Conservation (phyloP, 345 rosid species). For the Xanthoceras sorbifolium region DNA sequence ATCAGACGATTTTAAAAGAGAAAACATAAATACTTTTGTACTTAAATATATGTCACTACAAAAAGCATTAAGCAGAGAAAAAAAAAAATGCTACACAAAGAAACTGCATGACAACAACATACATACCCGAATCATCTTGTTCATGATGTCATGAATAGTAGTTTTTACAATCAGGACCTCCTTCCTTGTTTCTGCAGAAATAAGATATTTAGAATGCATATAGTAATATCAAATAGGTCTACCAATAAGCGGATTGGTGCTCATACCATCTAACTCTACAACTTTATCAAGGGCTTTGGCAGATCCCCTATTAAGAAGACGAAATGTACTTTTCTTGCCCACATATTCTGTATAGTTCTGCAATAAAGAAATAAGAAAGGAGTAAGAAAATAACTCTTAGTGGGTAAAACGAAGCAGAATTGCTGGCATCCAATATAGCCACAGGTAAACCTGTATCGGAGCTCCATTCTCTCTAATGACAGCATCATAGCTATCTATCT, state of each 20-base stretch:
- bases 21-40: not conserved
- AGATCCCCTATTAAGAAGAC: constrained; percentile 94
- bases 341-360: constrained; percentile 79
- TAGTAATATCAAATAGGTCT: constrained; percentile 1
- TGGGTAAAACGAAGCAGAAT: constrained; percentile 11
- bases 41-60: not conserved
- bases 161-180: constrained; percentile 85
- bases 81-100: constrained; percentile 12
- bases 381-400: constrained; percentile 2
- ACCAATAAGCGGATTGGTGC: constrained; percentile 12
- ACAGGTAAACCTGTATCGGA: constrained; percentile 65
- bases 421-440: constrained; percentile 4
- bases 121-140: constrained; percentile 88
- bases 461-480: constrained; percentile 95
- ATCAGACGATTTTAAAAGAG: not conserved
- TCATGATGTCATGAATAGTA: constrained; percentile 95
- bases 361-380: constrained; percentile 22
- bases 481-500: constrained; percentile 85
- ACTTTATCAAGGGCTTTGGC: constrained; percentile 99
- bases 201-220: constrained; percentile 24
- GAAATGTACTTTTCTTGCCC: constrained; percentile 85
- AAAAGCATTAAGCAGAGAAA: constrained; percentile 9
- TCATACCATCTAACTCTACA: constrained; percentile 90
- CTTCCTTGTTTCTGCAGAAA: constrained; percentile 67
- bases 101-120: constrained; percentile 13